These are phyloP conservation scores for Leccinum barrowsii DNA, from an alignment of 768 basidiomycete genomes.

Conservation along the genomic window DNA sequence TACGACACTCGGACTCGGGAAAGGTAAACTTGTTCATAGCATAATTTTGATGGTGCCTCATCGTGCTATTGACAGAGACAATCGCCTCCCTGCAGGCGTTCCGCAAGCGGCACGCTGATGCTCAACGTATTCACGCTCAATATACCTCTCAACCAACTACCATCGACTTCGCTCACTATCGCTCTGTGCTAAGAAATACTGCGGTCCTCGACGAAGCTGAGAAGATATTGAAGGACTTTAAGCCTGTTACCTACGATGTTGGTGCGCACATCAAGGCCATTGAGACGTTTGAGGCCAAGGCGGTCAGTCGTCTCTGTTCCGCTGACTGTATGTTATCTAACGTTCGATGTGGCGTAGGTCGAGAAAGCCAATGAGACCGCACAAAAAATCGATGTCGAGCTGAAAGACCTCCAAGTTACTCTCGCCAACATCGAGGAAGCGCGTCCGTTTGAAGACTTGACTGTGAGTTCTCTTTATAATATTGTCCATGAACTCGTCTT, in stretches of 20 bases:
- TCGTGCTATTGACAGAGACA: constrained; percentile 57
- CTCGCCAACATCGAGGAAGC: constrained; percentile 97
- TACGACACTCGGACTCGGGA: constrained; percentile 77
- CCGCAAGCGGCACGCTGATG: constrained; percentile 92
- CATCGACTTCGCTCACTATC: constrained; percentile 90
- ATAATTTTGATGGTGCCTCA: constrained; percentile 1
- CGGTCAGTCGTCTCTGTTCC: constrained; percentile 52
- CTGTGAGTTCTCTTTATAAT: constrained; percentile 49
- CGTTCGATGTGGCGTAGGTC: constrained; percentile 48
- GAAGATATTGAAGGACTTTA: constrained; percentile 84
- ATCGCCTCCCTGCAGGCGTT: constrained; percentile 88
- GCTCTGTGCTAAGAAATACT: constrained; percentile 87
- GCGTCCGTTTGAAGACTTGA: constrained; percentile 95
- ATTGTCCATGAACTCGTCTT: background rate
- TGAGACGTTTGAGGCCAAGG: constrained; percentile 94
- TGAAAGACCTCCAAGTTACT: constrained; percentile 87
- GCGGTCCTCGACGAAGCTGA: constrained; percentile 90
- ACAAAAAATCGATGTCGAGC: constrained; percentile 84
- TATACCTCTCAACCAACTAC: constrained; percentile 71
- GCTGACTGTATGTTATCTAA: constrained; percentile 3
- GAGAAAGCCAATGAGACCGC: constrained; percentile 87
- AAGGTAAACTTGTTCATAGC: constrained; percentile 46
- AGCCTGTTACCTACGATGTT: constrained; percentile 93
- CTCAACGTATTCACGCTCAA: constrained; percentile 66
- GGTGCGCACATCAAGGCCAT: constrained; percentile 88